phyloP scores from a whole-genome alignment of 2,329 filamentous ascomycete species.

The Pleoardoris graminearum region DNA sequence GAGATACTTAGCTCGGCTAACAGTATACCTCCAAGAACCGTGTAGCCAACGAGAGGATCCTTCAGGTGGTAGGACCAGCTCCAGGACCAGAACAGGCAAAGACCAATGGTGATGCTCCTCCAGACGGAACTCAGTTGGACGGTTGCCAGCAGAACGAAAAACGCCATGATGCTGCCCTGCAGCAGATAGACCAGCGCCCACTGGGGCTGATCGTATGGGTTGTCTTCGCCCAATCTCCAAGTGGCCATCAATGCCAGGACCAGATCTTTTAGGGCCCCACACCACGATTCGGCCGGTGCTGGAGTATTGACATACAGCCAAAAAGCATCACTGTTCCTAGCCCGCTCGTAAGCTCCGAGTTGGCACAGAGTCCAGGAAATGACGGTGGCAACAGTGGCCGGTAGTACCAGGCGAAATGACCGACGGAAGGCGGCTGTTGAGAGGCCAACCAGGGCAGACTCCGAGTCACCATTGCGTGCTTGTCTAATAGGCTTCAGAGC shows the following conservation, averaged over 20 bases:
- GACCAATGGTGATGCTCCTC: neutral
- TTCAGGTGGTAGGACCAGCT: neutral
- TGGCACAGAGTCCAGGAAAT: slow-evolving; percentile 5
- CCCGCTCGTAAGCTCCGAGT: neutral
- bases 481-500: slow-evolving; percentile 4
- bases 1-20: slow-evolving; percentile 1
- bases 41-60: slow-evolving; percentile 1
- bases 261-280: neutral
- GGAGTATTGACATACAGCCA: slow-evolving; percentile 5
- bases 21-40: neutral
- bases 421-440: slow-evolving; percentile 3
- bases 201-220: slow-evolving; percentile 1
- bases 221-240: neutral
- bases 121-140: slow-evolving; percentile 1
- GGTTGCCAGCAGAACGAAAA: slow-evolving; percentile 1
- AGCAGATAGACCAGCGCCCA: slow-evolving; percentile 5
- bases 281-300: neutral
- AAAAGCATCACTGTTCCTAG: slow-evolving; percentile 1
- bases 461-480: slow-evolving; percentile 2
- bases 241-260: neutral
- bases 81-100: slow-evolving; percentile 1
- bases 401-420: slow-evolving; percentile 1
- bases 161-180: slow-evolving; percentile 1
- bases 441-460: neutral
- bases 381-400: neutral